Conservation (phyloP, 2,329 filamentous ascomycete species). For the Aspergillus chevalieri region DNA sequence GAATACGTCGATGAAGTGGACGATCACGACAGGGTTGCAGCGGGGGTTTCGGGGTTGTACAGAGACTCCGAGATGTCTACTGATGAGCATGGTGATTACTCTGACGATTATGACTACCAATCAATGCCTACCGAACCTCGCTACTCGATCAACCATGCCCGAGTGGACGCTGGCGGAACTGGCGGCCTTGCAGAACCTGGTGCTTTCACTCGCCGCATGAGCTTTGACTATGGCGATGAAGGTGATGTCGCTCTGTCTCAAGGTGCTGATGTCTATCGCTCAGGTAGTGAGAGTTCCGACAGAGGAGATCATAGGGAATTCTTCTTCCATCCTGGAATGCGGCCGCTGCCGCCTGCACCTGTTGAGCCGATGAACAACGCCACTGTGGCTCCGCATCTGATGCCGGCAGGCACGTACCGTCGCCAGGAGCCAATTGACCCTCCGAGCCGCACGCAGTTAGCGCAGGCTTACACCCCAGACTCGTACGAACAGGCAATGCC, state of each 20-base stretch:
- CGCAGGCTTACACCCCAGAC: constrained; percentile 42
- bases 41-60: constrained; percentile 19
- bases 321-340: constrained; percentile 84
- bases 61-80: constrained; percentile 21
- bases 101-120: constrained; percentile 32
- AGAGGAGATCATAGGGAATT: constrained; percentile 78
- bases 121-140: constrained; percentile 45
- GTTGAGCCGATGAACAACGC: constrained; percentile 47
- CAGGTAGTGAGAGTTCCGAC: constrained; percentile 57
- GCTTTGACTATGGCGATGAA: constrained; percentile 92
- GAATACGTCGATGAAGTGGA: constrained; percentile 13
- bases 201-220: constrained; percentile 60
- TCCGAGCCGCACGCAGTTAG: constrained; percentile 31
- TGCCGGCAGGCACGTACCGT: constrained; percentile 56
- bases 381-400: constrained; percentile 40
- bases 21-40: constrained; percentile 10
- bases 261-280: constrained; percentile 41
- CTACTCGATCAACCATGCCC: constrained; percentile 53
- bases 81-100: constrained; percentile 21
- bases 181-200: constrained; percentile 76
- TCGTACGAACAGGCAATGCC: constrained; percentile 45
- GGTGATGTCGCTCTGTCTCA: constrained; percentile 58
- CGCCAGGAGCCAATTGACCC: constrained; percentile 41
- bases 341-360: constrained; percentile 59
- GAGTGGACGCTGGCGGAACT: constrained; percentile 84